phyloP scores from a whole-genome alignment of 371 early-diverging fungal genomes.

The Chytridium lagenaria region DNA sequence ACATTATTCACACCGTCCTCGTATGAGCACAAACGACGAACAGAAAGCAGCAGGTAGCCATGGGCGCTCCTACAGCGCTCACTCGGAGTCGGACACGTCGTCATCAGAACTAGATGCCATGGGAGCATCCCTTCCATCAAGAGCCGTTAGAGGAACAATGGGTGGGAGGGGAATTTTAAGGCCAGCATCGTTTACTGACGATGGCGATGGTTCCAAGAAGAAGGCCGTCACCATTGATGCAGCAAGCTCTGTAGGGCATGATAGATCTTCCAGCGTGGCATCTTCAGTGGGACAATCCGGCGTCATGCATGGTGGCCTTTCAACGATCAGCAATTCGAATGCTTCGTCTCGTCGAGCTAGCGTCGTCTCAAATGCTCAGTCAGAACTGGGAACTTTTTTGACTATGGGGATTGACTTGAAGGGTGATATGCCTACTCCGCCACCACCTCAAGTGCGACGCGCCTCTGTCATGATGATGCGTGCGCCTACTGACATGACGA shows the following conservation, averaged over 20 bases:
- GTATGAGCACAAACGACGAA: no score
- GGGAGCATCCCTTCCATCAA: background rate
- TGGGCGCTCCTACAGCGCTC: background rate
- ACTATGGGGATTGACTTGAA: constrained; percentile 17
- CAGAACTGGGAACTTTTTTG: constrained; percentile 17
- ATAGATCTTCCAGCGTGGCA: background rate
- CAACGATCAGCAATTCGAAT: background rate
- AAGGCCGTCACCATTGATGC: background rate
- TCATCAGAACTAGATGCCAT: background rate
- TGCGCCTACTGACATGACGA: background rate
- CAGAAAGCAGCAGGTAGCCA: no score
- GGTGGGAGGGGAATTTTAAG: background rate
- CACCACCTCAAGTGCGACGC: constrained; percentile 2
- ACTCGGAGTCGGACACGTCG: background rate
- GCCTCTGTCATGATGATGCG: background rate
- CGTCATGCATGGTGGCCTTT: background rate
- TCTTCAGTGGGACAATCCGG: background rate
- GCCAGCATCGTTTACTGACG: background rate
- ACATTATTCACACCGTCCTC: no score
- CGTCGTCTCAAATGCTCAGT: constrained; percentile 1
- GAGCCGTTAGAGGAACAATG: background rate
- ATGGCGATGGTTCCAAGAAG: background rate
- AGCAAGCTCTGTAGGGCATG: background rate
- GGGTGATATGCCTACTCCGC: background rate
- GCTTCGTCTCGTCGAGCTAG: constrained; percentile 8